Conservation (phyloP, 148 eudicot genomes). For the Nepenthes mirabilis region DNA sequence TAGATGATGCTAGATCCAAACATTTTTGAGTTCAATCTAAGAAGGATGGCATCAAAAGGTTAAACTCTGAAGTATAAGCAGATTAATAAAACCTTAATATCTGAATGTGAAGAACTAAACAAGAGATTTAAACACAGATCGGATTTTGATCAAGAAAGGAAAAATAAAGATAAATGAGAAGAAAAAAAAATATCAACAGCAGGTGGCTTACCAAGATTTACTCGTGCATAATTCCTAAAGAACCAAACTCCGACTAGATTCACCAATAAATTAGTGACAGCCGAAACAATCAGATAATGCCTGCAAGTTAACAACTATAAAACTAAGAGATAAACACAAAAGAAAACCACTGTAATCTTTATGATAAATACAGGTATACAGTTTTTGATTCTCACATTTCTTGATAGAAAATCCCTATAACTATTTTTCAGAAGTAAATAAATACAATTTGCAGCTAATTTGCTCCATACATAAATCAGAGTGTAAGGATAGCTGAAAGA, state of each 20-base stretch:
- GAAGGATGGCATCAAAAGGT: too few species aligned
- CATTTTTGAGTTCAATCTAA: too few species aligned
- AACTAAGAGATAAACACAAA: background rate
- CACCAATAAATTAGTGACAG: slow-evolving; percentile 88
- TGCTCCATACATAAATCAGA: background rate
- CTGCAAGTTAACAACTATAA: slow-evolving; percentile 21
- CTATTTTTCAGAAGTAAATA: background rate
- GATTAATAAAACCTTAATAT: too few species aligned
- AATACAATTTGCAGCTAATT: too few species aligned
- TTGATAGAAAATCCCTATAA: too few species aligned
- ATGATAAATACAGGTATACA: background rate
- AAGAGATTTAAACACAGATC: background rate
- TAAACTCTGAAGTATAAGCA: too few species aligned
- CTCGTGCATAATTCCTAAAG: slow-evolving; percentile 88
- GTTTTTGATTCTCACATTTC: background rate
- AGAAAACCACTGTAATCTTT: background rate
- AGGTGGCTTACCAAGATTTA: slow-evolving; percentile 56
- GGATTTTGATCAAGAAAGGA: background rate
- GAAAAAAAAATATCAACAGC: background rate
- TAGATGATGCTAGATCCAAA: too few species aligned
- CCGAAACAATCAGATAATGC: slow-evolving; percentile 91
- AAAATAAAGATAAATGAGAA: background rate
- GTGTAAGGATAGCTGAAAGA: background rate
- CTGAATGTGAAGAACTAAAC: too few species aligned
- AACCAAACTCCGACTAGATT: slow-evolving; percentile 99